Evolutionary conservation across 345 rosid genomes (phyloP).

Genomic region (Melaleuca alternifolia): DNA sequence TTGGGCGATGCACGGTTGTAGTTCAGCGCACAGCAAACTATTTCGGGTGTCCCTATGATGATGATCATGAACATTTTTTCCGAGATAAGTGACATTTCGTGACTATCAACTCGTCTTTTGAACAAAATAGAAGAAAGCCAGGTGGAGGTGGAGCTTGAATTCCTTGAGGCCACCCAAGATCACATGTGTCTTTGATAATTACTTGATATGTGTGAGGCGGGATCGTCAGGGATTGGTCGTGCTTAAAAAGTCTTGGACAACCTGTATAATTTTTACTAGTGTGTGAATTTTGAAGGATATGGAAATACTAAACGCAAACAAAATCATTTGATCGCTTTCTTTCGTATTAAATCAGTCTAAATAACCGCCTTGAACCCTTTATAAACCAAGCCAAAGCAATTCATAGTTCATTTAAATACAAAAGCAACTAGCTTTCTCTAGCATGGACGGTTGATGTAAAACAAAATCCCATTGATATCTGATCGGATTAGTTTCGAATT

Average conservation of each 20-base stretch:
- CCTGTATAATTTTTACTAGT: neutral
- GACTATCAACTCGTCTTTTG: neutral
- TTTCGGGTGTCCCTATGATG: neutral
- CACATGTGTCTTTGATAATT: neutral
- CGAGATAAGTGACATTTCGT: neutral
- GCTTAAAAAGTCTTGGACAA: neutral
- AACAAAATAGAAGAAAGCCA: neutral
- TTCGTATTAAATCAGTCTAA: neutral
- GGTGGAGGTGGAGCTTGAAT: neutral
- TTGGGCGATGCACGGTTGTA: neutral
- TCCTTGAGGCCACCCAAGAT: neutral
- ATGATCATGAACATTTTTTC: neutral
- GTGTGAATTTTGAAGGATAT: neutral
- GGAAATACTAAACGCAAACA: neutral
- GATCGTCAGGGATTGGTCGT: neutral
- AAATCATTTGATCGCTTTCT: neutral
- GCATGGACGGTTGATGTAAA: neutral
- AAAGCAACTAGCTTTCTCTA: neutral
- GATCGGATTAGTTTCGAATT: neutral
- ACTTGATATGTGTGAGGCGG: neutral
- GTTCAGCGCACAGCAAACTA: neutral
- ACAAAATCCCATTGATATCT: neutral
- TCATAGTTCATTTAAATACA: neutral
- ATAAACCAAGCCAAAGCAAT: neutral
- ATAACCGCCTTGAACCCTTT: neutral